Percentiles rank a stretch among this genome's conserved stretches.
phyloP scores from a whole-genome alignment of 805 yeast species.

The Ogataea methylovora region DNA sequence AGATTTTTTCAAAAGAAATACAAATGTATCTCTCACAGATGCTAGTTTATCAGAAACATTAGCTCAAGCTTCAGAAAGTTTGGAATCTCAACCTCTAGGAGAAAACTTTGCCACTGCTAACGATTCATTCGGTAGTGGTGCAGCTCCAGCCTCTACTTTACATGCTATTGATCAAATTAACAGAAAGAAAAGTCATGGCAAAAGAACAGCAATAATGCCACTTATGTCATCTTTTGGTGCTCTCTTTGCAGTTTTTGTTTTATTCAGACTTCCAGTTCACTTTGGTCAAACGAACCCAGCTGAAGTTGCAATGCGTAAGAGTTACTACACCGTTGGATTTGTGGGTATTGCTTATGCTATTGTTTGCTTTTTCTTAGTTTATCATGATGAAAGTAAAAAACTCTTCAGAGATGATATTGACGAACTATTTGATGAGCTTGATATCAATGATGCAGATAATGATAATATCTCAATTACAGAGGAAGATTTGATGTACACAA shows the following conservation, averaged over 20 bases:
- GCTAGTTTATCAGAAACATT: conserved; percentile 5
- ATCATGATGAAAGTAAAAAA: conserved; percentile 32
- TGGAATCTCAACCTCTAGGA: conserved; percentile 3
- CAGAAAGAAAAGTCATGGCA: conserved; percentile 36
- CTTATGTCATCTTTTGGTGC: conserved; percentile 62
- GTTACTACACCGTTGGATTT: conserved; percentile 44
- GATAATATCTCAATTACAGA: conserved; percentile 4
- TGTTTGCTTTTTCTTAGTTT: conserved; percentile 34
- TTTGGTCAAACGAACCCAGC: conserved; percentile 34
- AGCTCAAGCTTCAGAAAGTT: conserved; percentile 12
- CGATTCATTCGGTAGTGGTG: neutral
- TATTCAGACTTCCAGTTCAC: conserved; percentile 49
- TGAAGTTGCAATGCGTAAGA: conserved; percentile 32
- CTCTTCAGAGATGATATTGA: conserved; percentile 23
- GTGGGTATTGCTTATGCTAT: conserved; percentile 32
- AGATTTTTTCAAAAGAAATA: conserved; percentile 12
- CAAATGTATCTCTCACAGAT: conserved; percentile 32
- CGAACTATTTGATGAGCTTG: conserved; percentile 23
- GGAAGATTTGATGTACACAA: conserved; percentile 7
- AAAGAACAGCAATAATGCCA: conserved; percentile 55
- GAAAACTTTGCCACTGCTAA: conserved; percentile 1
- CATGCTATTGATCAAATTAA: conserved; percentile 14
- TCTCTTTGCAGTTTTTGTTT: conserved; percentile 47
- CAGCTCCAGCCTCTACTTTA: conserved; percentile 4
- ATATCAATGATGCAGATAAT: conserved; percentile 20